These are phyloP conservation scores for Hypoxylon rubiginosum DNA, from an alignment of 2,329 filamentous ascomycete genomes.

Conservation along the genomic window DNA sequence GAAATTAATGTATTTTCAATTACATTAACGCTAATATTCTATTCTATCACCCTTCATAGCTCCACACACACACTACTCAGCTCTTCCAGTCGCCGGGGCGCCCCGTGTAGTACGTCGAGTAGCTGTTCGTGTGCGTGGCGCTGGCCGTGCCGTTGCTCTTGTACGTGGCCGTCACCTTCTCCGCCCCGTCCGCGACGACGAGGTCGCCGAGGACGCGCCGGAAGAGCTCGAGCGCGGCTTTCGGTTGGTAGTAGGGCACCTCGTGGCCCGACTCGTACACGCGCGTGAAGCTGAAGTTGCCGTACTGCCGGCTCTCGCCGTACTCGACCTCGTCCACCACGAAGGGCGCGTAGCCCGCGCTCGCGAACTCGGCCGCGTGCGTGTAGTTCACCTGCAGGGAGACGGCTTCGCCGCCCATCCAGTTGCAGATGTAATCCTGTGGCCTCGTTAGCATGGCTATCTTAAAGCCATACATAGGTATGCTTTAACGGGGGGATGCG, in stretches of 20 bases:
- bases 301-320: constrained; percentile 80
- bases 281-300: constrained; percentile 77
- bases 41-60: background rate
- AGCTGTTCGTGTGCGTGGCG: constrained; percentile 68
- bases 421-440: constrained; percentile 74
- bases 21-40: constrained; percentile 5
- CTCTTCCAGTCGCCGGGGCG: constrained; percentile 43
- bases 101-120: constrained; percentile 68
- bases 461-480: too few species aligned
- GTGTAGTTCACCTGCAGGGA: constrained; percentile 71
- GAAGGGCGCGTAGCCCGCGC: constrained; percentile 80
- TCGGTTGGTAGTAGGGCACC: constrained; percentile 71
- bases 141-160: constrained; percentile 69
- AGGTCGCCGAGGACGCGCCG: constrained; percentile 71
- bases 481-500: too few species aligned
- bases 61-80: background rate
- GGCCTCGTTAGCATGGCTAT: background rate
- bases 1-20: background rate
- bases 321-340: constrained; percentile 76
- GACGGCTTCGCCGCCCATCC: constrained; percentile 81
- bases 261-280: constrained; percentile 77
- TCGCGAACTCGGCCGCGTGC: constrained; percentile 69
- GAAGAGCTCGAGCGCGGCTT: constrained; percentile 71
- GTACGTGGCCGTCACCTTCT: constrained; percentile 64
- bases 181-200: constrained; percentile 66